Evolutionary conservation across 352 stramenopile genomes (phyloP).

Genomic region (Phytopythium ostracodes): DNA sequence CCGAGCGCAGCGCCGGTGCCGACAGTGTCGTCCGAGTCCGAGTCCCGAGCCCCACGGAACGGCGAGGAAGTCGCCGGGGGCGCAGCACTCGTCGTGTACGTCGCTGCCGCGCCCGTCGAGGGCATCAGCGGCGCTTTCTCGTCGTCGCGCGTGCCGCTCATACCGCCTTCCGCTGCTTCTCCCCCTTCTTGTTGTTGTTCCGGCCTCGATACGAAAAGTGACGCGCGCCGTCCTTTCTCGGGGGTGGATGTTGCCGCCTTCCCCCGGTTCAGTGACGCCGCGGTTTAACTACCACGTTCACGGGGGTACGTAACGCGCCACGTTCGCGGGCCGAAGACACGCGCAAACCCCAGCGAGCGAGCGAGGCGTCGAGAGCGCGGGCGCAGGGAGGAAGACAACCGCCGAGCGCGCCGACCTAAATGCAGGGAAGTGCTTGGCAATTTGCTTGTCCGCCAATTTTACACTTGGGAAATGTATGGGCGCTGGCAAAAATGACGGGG

Average conservation of each 20-base stretch:
- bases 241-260: too few species aligned
- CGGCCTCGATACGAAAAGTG: not conserved
- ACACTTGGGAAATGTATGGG: not conserved
- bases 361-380: not conserved
- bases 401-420: not conserved
- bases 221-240: not conserved
- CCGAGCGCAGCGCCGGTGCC: slow-evolving; percentile 10
- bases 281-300: not conserved
- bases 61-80: not conserved
- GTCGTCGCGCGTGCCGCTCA: slow-evolving; percentile 8
- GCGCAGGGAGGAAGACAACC: not conserved
- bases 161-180: not conserved
- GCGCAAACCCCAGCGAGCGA: not conserved
- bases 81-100: not conserved
- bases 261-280: not conserved
- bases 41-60: not conserved
- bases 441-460: not conserved
- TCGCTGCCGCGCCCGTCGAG: not conserved
- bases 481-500: not conserved
- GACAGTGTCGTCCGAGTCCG: not conserved
- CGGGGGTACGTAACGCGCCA: not conserved
- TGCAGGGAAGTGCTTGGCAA: not conserved
- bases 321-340: not conserved
- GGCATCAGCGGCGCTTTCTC: slow-evolving; percentile 40
- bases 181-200: not conserved